Evolutionary conservation across 202 grass and related monocot species (phyloP), one percentile per base, ranked within the genome.

Genomic region (Sporobolus alterniflorus): DNA sequence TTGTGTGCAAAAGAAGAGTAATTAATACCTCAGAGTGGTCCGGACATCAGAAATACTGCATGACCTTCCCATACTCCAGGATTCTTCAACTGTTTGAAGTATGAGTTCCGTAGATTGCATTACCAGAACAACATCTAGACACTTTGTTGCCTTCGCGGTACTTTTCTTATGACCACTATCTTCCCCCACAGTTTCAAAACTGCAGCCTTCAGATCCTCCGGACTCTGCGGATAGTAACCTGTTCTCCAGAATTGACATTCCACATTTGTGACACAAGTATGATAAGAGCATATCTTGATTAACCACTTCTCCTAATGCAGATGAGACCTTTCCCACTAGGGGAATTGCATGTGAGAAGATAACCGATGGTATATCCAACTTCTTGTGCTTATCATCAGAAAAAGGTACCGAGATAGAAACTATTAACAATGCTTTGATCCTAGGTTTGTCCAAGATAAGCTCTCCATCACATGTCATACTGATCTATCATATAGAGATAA

Each of bases 291-390:
- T 83, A 85, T 92, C 85, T 68, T 83, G 83, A 73, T 85, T 69
- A 77, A 88, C 34, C 42, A 75, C 64, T 81, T 73, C 84, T 76
- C 82, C 82, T 60, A 96, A 59, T 71, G 96, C 91, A 81, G 26
- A 66, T 1, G 89, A 90, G 66, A 99, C 75, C 70, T 66, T 99
- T 71, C 87, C 89, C 61, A 87, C 33, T 81, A 99, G 85, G 57
- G 83, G 44, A 89, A 92, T 71, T 87, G 91, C 85, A 92, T 88
- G 89, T 78, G 82, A 89, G 83, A 90, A 94, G 81, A 98, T 78
- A 76, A 77, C 72, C 17, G 59, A 51, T 24, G 91, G 96, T 75
- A 88, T 94, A 84, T 94, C 75, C 48, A 75, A 50, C 77, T 82
- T 73, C 43, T 76, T 84, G 65, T 90, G 77, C 55, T 90, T 86